Base-by-base conservation (phyloP, 2,329 filamentous ascomycete genomes). In the Stemphylium vesicarium region DNA sequence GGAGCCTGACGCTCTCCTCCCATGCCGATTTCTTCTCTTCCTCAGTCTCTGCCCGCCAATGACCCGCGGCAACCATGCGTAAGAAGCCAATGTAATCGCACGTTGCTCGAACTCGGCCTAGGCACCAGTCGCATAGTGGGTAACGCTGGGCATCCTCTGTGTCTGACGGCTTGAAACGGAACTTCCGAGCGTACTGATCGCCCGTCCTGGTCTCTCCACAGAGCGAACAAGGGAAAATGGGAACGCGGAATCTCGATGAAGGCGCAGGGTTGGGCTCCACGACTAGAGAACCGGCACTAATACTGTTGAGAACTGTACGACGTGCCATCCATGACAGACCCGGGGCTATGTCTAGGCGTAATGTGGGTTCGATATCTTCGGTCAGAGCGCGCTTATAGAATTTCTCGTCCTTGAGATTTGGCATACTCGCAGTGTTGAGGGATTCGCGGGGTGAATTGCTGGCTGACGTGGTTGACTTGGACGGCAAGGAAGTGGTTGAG, bases 21-120 rank as follows among this genome's bases (percentile, higher is more conserved):
- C 95, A 99, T 0, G 92, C 92, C 24, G 87, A 85, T 70, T 90
- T 91, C 76, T 96, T 91, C 31, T 92, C 90, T 44, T 95, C 91
- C 35, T 89, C 85, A 52, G 90, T 90, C 41, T 93, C 90, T 11
- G 89, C 88, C 45, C 91, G 87, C 87, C 95, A 95, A 68, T 96
- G 90, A 2, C 95, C 95, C 66, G 97, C 94, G 64, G 94, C 91
- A 53, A 98, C 85, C 77, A 98, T 91, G 40, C 94, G 85, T 50
- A 99, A 76, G 71, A 98, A 98, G 1, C 92, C 91, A 26, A 97
- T 84, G 64, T 97, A 96, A 67, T 97, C 95, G 74, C 95, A 96
- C 1, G 91, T 93, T 0, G 92, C 90, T 46, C 95, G 87, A 15
- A 98, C 84, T 24, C 93, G 88, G 36, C 84, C 85, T 8, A 97